Conservation (phyloP, 164 flowering plant species). For the Macadamia integrifolia region DNA sequence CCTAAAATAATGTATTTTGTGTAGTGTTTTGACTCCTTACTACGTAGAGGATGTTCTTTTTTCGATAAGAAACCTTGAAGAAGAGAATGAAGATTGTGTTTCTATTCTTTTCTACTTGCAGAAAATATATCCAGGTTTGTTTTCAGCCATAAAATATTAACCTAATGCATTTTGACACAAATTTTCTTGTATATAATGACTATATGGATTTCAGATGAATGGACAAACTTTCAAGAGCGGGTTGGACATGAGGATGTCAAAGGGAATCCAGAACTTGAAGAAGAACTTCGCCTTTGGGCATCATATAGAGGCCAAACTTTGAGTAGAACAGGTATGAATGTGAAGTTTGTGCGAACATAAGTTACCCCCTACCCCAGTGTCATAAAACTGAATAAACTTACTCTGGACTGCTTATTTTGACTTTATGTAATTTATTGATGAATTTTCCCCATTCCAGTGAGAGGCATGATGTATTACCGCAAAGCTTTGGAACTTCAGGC, state of each 20-base stretch:
- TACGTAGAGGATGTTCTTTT: slow-evolving; percentile 90
- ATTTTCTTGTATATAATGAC: not conserved
- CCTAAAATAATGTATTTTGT: slow-evolving; percentile 3
- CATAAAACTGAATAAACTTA: not conserved
- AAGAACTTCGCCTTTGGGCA: slow-evolving; percentile 90
- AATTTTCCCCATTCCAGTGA: slow-evolving; percentile 38
- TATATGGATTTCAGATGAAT: slow-evolving; percentile 56
- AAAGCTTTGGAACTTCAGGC: slow-evolving; percentile 97
- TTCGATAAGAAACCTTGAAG: slow-evolving; percentile 62
- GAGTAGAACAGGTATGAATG: slow-evolving; percentile 68
- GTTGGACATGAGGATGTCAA: slow-evolving; percentile 60
- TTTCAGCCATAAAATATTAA: not conserved
- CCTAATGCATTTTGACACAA: not conserved
- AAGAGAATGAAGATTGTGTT: slow-evolving; percentile 88
- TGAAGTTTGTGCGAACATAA: not conserved
- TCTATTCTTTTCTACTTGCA: slow-evolving; percentile 95
- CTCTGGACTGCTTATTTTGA: not conserved
- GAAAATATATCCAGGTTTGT: slow-evolving; percentile 87
- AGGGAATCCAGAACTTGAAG: slow-evolving; percentile 46
- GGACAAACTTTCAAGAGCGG: slow-evolving; percentile 87
- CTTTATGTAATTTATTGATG: slow-evolving; percentile 2
- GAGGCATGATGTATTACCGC: slow-evolving; percentile 99
- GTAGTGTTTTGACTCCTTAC: slow-evolving; percentile 91
- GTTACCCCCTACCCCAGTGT: not conserved
- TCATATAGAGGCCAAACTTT: slow-evolving; percentile 95